Base-by-base conservation (phyloP, 2,329 filamentous ascomycete species). In the Cytospora schulzeri region DNA sequence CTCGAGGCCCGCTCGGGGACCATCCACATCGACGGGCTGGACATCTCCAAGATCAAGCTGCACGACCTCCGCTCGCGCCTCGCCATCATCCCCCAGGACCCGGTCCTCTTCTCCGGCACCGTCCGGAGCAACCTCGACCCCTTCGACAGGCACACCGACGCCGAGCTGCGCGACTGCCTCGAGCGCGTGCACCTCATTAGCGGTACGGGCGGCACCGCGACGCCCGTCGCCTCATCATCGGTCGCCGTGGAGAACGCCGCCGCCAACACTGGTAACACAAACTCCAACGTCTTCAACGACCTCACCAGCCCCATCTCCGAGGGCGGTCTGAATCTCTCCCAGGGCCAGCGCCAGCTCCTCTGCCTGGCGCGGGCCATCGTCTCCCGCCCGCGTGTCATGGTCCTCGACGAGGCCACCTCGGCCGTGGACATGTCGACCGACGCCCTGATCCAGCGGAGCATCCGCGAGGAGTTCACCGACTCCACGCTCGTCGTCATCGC, bases 401-500 rank as follows among this genome's bases (percentile, higher is more conserved):
- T 93, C 1, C 83, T 93, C 1, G 91, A 94, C 73, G 91, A 93
- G 77, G 91, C 91, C 0, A 94, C 91, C 0, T 89, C 85, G 3
- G 90, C 91, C 0, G 90, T 93, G 2, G 91, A 93, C 74, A 91
- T 92, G 88, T 80, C 83, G 50, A 93, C 91, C 0, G 91, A 93
- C 72, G 79, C 83, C 1, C 81, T 91, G 29, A 93, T 93, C 70
- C 90, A 93, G 77, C 83, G 87, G 7, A 87, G 83, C 58, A 92
- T 93, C 69, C 82, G 89, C 26, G 86, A 90, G 71, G 88, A 91
- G 73, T 92, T 92, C 68, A 85, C 81, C 0, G 85, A 85, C 66
- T 85, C 84, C 50, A 92, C 90, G 0, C 77, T 92, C 31, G 76
- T 93, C 22, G 89, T 92, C 22, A 92, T 93, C 73, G 90, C 90